Evolutionary conservation across 2,329 filamentous ascomycete species (phyloP), one percentile per base, ranked within the genome.

Genomic region (Ophiognomonia clavigignenti-juglandacearum): DNA sequence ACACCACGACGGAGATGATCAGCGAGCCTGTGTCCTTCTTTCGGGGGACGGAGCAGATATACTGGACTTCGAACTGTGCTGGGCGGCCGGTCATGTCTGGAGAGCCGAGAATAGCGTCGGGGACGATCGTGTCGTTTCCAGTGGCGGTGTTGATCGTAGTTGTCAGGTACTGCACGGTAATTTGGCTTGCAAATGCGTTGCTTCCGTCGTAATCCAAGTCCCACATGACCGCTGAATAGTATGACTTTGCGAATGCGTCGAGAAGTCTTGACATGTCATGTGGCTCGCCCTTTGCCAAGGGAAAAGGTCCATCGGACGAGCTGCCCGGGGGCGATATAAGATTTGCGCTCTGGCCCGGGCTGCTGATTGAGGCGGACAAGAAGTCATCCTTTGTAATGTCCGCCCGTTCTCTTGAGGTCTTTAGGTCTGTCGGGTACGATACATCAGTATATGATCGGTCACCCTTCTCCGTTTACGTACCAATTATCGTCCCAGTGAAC

Each of bases 221-320:
- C 47, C 47, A 50, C 43, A 50, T 46, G 26, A 46, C 43, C 4
- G 35, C n/a, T 10, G 43, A 50, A 6, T 46, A 50, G 11, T 50
- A 50, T 6, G 47, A 46, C 9, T 50, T 50, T 1, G 39, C 47
- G 22, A 50, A 50, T 4, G 23, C 43, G 8, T 50, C 47, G 2
- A 50, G 18, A 5, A 50, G 47, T 16, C 26, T 32, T 2, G 38
- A 31, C 9, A 50, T 3, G 11, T 45, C 36, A 10, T 11, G 24
- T 3, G 43, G 47, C 9, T 41, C 27, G 4, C 19, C 47, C 11
- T 50, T 31, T 5, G 43, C 43, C 5, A 50, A 20, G 2, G 47
- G 26, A 13, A 50, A 50, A 3, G 43, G 11, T 4, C 4, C 34
- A 10, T n/a, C 16, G 16, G 44, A 32, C 5, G 18, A 20, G 20